Evolutionary conservation across 2,329 filamentous ascomycete species (phyloP).

Genomic region (Aspergillus chevalieri): DNA sequence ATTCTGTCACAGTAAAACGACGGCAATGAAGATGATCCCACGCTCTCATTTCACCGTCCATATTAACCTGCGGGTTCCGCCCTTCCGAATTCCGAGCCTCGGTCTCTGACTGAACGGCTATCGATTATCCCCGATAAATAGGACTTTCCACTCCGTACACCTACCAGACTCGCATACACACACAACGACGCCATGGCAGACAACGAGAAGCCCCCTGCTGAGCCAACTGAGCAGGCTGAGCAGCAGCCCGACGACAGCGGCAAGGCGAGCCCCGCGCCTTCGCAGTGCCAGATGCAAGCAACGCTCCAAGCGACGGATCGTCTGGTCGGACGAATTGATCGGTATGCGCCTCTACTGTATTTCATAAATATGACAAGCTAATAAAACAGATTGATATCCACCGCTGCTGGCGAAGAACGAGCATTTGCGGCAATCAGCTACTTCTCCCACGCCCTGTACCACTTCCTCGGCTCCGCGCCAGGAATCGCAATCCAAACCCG

Average conservation of each 20-base stretch:
- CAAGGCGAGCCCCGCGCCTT: slow-evolving; percentile 4
- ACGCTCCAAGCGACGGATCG: slow-evolving; percentile 23
- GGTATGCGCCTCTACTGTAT: slow-evolving; percentile 13
- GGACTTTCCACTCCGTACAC: slow-evolving; percentile 2
- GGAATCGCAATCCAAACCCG: slow-evolving; percentile 35
- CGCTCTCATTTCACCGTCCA: background rate
- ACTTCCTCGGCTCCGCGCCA: slow-evolving; percentile 53
- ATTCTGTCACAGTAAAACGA: background rate
- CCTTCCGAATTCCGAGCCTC: slow-evolving; percentile 21
- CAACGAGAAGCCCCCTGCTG: slow-evolving; percentile 7
- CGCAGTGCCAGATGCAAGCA: slow-evolving; percentile 18
- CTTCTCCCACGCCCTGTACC: slow-evolving; percentile 55
- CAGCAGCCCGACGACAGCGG: slow-evolving; percentile 3
- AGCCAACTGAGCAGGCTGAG: slow-evolving; percentile 5
- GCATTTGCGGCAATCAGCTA: slow-evolving; percentile 66
- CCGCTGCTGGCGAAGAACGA: slow-evolving; percentile 63
- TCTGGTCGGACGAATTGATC: slow-evolving; percentile 24
- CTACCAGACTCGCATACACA: background rate
- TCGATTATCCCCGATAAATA: background rate
- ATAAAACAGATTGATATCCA: slow-evolving; percentile 54
- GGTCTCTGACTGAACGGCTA: slow-evolving; percentile 8
- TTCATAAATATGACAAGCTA: slow-evolving; percentile 1
- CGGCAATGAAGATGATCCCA: background rate
- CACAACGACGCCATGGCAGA: slow-evolving; percentile 16
- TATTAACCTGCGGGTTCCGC: background rate